Conservation (phyloP, 768 basidiomycete species). For the Leccinum subgranulosum region DNA sequence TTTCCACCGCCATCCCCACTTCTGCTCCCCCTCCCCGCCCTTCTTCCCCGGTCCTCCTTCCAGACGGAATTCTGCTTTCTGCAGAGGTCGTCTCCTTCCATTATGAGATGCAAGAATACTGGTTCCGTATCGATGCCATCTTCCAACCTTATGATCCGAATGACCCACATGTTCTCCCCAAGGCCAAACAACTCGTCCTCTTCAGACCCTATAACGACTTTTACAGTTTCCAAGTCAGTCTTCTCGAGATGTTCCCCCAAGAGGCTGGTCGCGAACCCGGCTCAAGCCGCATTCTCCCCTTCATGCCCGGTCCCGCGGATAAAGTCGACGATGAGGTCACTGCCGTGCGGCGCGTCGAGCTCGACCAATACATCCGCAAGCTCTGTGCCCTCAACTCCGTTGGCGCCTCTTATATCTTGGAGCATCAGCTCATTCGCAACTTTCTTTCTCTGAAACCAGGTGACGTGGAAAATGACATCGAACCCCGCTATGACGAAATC, state of each 20-base stretch:
- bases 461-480: slow-evolving; percentile 70
- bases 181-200: slow-evolving; percentile 75
- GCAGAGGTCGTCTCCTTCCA: slow-evolving; percentile 97
- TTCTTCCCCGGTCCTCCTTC: slow-evolving; percentile 49
- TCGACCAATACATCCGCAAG: slow-evolving; percentile 84
- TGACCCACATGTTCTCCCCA: slow-evolving; percentile 54
- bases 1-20: neutral
- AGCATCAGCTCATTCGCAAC: slow-evolving; percentile 72
- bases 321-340: slow-evolving; percentile 84
- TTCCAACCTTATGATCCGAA: slow-evolving; percentile 78
- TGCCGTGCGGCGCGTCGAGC: slow-evolving; percentile 71
- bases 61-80: slow-evolving; percentile 79
- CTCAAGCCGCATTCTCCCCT: slow-evolving; percentile 79
- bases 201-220: slow-evolving; percentile 98
- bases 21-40: slow-evolving; percentile 28
- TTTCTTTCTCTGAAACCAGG: slow-evolving; percentile 87
- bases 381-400: slow-evolving; percentile 68
- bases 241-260: slow-evolving; percentile 82
- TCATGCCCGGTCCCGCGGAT: slow-evolving; percentile 93
- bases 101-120: slow-evolving; percentile 92
- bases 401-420: slow-evolving; percentile 76
- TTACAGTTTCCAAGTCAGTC: slow-evolving; percentile 91
- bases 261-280: slow-evolving; percentile 82
- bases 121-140: slow-evolving; percentile 91
- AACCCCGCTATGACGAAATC: slow-evolving; percentile 57